Percentiles rank a stretch among this genome's conserved stretches.
These are phyloP conservation scores for Blastocystis sp. DNA, from an alignment of 352 stramenopile genomes.

Conservation along the genomic window DNA sequence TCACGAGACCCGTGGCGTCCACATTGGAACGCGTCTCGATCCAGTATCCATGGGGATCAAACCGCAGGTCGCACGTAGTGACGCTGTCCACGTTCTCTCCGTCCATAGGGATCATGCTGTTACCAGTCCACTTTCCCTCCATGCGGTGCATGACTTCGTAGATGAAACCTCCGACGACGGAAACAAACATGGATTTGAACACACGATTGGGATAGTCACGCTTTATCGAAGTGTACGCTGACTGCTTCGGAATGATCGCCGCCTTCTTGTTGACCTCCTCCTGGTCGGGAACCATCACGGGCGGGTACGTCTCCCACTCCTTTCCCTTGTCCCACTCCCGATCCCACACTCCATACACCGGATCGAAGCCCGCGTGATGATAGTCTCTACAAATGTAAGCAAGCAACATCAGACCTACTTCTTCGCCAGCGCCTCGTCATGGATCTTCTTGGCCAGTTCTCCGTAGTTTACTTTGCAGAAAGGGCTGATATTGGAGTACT, in stretches of 20 bases:
- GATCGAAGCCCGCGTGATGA: slow-evolving; percentile 26
- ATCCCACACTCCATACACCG: neutral
- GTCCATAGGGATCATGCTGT: neutral
- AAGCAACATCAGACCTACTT: slow-evolving; percentile 34
- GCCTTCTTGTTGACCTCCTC: slow-evolving; percentile 24
- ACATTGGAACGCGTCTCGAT: slow-evolving; percentile 22
- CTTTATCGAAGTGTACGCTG: neutral
- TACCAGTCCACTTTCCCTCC: slow-evolving; percentile 57
- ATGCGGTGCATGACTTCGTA: slow-evolving; percentile 55
- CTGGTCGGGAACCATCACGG: slow-evolving; percentile 26
- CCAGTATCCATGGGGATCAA: slow-evolving; percentile 46
- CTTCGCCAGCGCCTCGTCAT: slow-evolving; percentile 30
- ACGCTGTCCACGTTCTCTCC: neutral
- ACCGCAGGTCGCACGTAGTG: neutral
- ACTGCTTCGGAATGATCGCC: neutral
- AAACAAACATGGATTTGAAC: slow-evolving; percentile 53
- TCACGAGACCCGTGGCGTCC: slow-evolving; percentile 31
- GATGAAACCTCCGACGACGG: slow-evolving; percentile 34
- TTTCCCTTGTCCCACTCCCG: slow-evolving; percentile 48
- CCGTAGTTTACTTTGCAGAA: slow-evolving; percentile 52
- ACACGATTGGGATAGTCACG: slow-evolving; percentile 31
- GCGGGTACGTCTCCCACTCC: slow-evolving; percentile 44
- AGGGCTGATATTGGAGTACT: slow-evolving; percentile 39
- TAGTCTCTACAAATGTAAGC: slow-evolving; percentile 30
- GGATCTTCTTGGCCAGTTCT: slow-evolving; percentile 32